These are phyloP conservation scores for Scenedesmus sp. DNA, from an alignment of 163 green algal species.

Conservation along the genomic window DNA sequence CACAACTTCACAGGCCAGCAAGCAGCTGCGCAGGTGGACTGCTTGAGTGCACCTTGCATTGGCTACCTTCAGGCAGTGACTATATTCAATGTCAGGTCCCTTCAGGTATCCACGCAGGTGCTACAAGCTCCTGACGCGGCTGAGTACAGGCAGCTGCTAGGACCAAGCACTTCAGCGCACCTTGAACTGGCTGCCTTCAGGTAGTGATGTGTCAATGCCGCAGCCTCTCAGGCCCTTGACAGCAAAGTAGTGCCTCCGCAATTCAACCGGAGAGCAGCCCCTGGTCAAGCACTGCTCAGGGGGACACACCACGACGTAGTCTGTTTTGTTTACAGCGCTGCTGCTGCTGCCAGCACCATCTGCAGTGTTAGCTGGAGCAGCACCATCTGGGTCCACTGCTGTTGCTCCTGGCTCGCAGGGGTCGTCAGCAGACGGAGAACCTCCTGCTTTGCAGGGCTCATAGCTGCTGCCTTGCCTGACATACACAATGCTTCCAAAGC, in stretches of 20 bases:
- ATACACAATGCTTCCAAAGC: neutral
- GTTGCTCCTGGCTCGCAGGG: constrained; percentile 49
- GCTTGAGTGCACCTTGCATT: constrained; percentile 51
- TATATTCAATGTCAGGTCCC: constrained; percentile 58
- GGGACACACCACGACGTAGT: constrained; percentile 63
- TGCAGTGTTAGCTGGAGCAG: neutral
- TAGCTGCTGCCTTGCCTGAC: constrained; percentile 46
- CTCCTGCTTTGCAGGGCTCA: constrained; percentile 10
- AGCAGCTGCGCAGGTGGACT: too few relatives aligned
- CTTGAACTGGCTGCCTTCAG: constrained; percentile 62
- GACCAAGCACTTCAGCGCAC: constrained; percentile 13
- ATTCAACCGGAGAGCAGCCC: constrained; percentile 53
- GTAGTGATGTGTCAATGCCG: constrained; percentile 56
- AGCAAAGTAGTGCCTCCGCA: constrained; percentile 55
- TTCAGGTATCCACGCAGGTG: neutral
- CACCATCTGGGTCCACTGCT: constrained; percentile 44
- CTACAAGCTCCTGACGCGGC: too few relatives aligned
- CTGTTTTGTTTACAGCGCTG: constrained; percentile 48
- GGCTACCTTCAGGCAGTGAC: constrained; percentile 42
- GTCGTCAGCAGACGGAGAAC: constrained; percentile 17
- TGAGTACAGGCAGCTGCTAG: too few relatives aligned
- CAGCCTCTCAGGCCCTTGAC: constrained; percentile 65
- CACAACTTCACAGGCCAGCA: too few relatives aligned
- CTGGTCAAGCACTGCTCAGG: constrained; percentile 53
- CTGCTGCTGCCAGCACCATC: neutral